Percentiles rank a stretch among this genome's conserved stretches.
Evolutionary conservation across 1,284 basidiomycete genomes (phyloP).

Genomic region (Gymnopus androsaceus): DNA sequence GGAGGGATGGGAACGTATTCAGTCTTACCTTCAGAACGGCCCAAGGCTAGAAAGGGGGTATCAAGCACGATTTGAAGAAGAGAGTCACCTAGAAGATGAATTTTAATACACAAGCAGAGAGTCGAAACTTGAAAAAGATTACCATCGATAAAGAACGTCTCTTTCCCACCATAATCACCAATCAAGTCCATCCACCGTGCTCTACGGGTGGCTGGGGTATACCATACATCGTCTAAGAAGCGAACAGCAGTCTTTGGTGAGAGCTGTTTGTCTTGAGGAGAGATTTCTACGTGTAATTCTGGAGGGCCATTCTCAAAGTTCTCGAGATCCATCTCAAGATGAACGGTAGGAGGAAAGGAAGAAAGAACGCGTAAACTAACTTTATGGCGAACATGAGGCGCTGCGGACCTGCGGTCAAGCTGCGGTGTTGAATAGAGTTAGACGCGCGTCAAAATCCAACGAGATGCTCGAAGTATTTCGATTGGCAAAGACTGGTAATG

Average conservation of each 20-base stretch:
- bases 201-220: not conserved
- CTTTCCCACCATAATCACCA: constrained; percentile 68
- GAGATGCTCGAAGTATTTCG: too few relatives aligned
- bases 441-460: too few relatives aligned
- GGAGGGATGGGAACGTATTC: not conserved
- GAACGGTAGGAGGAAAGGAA: not conserved
- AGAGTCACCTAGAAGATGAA: constrained; percentile 53
- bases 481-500: too few relatives aligned
- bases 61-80: constrained; percentile 60
- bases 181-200: constrained; percentile 63
- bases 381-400: too few relatives aligned
- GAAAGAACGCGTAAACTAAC: too few relatives aligned
- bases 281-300: not conserved
- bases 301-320: not conserved
- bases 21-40: constrained; percentile 40
- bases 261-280: not conserved
- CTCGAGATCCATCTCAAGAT: constrained; percentile 1
- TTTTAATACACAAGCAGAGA: not conserved
- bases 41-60: constrained; percentile 58
- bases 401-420: too few relatives aligned
- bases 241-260: not conserved
- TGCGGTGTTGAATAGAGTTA: too few relatives aligned
- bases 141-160: constrained; percentile 71
- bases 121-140: constrained; percentile 10
- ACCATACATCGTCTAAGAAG: not conserved